Conservation (phyloP, 164 flowering plant genomes). For the Macadamia tetraphylla region DNA sequence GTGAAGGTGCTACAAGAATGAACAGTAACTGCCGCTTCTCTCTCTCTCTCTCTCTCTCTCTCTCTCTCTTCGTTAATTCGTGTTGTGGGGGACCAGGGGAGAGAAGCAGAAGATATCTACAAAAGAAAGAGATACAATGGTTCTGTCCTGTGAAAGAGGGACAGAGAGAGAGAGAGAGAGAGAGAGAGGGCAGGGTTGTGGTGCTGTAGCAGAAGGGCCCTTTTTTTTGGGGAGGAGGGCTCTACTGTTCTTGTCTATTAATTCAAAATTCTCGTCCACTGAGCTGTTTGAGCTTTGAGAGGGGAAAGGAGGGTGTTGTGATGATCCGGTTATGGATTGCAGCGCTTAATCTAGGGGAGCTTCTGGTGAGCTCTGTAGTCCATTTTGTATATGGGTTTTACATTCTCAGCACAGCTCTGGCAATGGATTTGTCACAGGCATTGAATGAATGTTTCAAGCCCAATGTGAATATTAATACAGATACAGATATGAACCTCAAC, state of each 20-base stretch:
- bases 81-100: too few relatives aligned
- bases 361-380: conserved; percentile 66
- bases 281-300: not conserved
- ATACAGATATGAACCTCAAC: too few relatives aligned
- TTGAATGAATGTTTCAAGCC: conserved; percentile 48
- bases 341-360: conserved; percentile 55
- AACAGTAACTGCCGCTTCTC: not conserved
- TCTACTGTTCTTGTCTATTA: not conserved
- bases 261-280: too few relatives aligned
- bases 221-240: conserved; percentile 7
- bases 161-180: conserved; percentile 9
- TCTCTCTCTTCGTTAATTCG: too few relatives aligned
- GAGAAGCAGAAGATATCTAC: too few relatives aligned
- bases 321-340: conserved; percentile 55
- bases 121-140: too few relatives aligned
- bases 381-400: conserved; percentile 85
- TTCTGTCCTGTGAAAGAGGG: not conserved
- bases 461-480: conserved; percentile 8
- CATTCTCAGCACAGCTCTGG: conserved; percentile 86
- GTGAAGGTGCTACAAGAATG: not conserved
- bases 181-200: not conserved
- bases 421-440: conserved; percentile 64
- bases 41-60: not conserved
- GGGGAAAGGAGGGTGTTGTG: not conserved
- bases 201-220: conserved; percentile 16